Conservation (phyloP, 495 filamentous ascomycete genomes). For the Hapsidospora chrysogenum region DNA sequence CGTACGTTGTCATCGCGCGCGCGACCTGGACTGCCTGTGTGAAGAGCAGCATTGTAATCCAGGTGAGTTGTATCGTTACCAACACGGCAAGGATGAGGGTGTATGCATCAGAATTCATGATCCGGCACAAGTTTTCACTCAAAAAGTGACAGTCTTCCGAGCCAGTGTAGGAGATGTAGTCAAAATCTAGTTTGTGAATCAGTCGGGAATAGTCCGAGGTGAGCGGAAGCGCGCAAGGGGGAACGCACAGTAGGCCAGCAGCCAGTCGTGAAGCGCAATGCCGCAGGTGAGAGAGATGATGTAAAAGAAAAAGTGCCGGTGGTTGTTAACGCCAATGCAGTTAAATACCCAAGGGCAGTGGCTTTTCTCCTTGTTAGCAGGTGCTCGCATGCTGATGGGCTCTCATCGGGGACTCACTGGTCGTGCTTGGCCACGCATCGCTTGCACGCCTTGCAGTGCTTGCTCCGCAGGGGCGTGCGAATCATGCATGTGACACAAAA, state of each 20-base stretch:
- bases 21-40: slow-evolving; percentile 87
- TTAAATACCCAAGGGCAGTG: slow-evolving; percentile 98
- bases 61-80: slow-evolving; percentile 67
- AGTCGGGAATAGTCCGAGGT: neutral
- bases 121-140: slow-evolving; percentile 49
- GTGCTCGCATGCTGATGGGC: neutral
- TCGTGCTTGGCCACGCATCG: slow-evolving; percentile 94
- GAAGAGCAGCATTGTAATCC: slow-evolving; percentile 88
- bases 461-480: slow-evolving; percentile 76
- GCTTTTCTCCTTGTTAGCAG: slow-evolving; percentile 37
- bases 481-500: slow-evolving; percentile 94
- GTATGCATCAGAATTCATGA: slow-evolving; percentile 66
- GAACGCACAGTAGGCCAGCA: slow-evolving; percentile 22
- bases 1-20: slow-evolving; percentile 84
- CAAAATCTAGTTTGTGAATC: slow-evolving; percentile 16
- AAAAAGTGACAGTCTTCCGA: slow-evolving; percentile 56
- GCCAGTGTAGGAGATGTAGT: slow-evolving; percentile 9
- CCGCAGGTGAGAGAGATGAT: slow-evolving; percentile 60
- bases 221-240: too few species aligned
- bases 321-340: slow-evolving; percentile 86
- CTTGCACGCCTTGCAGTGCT: slow-evolving; percentile 81
- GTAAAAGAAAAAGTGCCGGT: slow-evolving; percentile 88
- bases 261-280: slow-evolving; percentile 42
- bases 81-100: slow-evolving; percentile 64
- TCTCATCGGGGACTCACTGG: slow-evolving; percentile 63